Base-by-base conservation (phyloP, 139 green algal genomes). In the Closterium sp. region DNA sequence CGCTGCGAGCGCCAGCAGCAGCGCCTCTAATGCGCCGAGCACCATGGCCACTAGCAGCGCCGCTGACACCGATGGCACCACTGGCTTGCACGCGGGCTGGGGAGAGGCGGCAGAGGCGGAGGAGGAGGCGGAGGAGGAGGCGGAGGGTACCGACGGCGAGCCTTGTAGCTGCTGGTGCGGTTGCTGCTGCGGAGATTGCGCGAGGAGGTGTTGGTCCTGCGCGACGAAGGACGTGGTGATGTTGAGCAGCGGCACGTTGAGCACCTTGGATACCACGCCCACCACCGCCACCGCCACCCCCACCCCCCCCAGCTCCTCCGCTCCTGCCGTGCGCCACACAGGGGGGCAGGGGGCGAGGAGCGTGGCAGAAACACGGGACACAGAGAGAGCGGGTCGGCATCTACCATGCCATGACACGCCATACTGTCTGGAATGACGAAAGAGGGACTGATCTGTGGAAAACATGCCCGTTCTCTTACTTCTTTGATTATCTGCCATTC, bases 171-270 rank as follows among this genome's bases (percentile, higher is more conserved):
- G 30, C 30, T 88, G 19, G 24, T 24, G 62, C 10, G 24, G 62
- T 24, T 79, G 62, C 62, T 32, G 30, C 10, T 88, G 19, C 30
- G 2, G 29, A 6, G 17, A 13, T 2, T 79, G 62, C 1, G 17
- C 2, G 62, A 79, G 62, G 62, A 24, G 17, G 19, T 79, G 62
- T 24, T 79, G 34, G 21, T 90, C 93, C 88, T 95, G 45, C 0
- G 93, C 93, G 31, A 95, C 92, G 70, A 95, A 95, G 27, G 92
- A 95, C 7, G 93, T 95, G 42, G 93, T 95, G 29, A 95, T 86
- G 86, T 93, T 95, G 86, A 95, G 93, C 27, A 95, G 92, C 21
- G 93, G 93, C 45, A 95, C 89, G 88, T 95, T 95, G 91, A 95
- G 95, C 30, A 95, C 45, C 89, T 95, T 95, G 30, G 87, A 95